Base-by-base conservation (phyloP, 352 stramenopile genomes). In the Peronospora farinosa region DNA sequence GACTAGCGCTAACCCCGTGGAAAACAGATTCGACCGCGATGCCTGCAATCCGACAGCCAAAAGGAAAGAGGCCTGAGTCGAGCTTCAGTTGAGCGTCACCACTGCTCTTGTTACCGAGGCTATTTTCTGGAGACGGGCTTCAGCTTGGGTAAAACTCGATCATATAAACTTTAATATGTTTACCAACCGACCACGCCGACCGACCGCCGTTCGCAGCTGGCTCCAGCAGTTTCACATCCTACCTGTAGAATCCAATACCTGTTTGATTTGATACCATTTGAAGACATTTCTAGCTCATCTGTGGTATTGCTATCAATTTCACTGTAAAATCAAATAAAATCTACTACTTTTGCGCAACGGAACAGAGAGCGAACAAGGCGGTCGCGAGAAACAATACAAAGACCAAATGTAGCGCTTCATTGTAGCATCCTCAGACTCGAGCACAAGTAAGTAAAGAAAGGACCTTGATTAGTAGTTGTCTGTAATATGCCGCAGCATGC, bases 321-420 rank as follows among this genome's bases (percentile, higher is more conserved):
- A 9, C 10, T 32, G 11, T 12, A 0, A 10, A 3, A n/a, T 2
- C 7, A 0, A 6, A 45, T 46, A 32, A 15, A 48, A 53, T 23
- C 0, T 13, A 9, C 27, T 58, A 3, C 17, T 16, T 47, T 38
- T 36, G 44, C 44, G 54, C 47, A 67, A 58, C 44, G 48, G 41
- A 62, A 62, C 54, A 62, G 36, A 57, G 51, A 60, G 44, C 51
- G 28, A 61, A 61, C 57, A 60, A 50, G 32, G 48, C 42, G 40
- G 33, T 46, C 54, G 31, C 37, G 8, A 58, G 55, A 46, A 66
- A 63, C 54, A 63, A 67, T 63, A 67, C 47, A 60, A 67, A 57
- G 7, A 7, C n/a, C 46, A 47, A 57, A 36, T 61, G n/a, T n/a
- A 17, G 41, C 54, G 28, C 13, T 17, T 42, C 55, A 63, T 31